Evolutionary conservation across 805 yeast species (phyloP).

Genomic region (Candida morakotiae): DNA sequence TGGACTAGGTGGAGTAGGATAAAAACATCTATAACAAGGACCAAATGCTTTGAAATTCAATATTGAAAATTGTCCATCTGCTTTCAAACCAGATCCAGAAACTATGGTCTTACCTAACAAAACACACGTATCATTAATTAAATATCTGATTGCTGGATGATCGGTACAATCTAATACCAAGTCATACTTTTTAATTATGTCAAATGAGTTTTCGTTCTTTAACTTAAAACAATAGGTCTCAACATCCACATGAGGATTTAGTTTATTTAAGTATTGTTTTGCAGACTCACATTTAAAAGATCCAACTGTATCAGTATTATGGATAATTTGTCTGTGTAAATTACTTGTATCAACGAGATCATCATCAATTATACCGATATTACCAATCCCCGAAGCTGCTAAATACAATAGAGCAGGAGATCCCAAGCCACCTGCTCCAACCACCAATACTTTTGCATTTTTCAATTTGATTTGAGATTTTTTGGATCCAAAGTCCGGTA

Average conservation of each 20-base stretch:
- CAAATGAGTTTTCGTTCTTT: slow-evolving; percentile 55
- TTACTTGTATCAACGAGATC: slow-evolving; percentile 84
- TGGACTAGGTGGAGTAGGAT: slow-evolving; percentile 87
- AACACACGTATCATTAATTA: slow-evolving; percentile 82
- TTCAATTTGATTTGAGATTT: slow-evolving; percentile 55
- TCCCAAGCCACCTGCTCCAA: slow-evolving; percentile 98
- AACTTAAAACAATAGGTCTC: slow-evolving; percentile 50
- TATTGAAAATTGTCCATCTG: slow-evolving; percentile 86
- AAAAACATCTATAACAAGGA: slow-evolving; percentile 94
- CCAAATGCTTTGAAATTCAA: slow-evolving; percentile 62
- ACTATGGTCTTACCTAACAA: slow-evolving; percentile 65
- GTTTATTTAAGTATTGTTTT: slow-evolving; percentile 37
- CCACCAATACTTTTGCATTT: slow-evolving; percentile 58
- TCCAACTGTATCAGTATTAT: slow-evolving; percentile 64
- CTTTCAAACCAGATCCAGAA: slow-evolving; percentile 86
- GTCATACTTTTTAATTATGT: slow-evolving; percentile 62
- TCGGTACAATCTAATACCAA: slow-evolving; percentile 91
- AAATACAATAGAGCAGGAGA: slow-evolving; percentile 85
- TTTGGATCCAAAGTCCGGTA: slow-evolving; percentile 64
- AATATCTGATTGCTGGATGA: slow-evolving; percentile 80
- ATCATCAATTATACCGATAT: slow-evolving; percentile 80
- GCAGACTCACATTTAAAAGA: slow-evolving; percentile 80
- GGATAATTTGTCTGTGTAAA: slow-evolving; percentile 85
- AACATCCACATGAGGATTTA: slow-evolving; percentile 69
- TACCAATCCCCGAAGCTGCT: slow-evolving; percentile 84